Evolutionary conservation across 768 basidiomycete genomes (phyloP), one percentile per base, ranked within the genome.

Genomic region (Amanita rubescens): DNA sequence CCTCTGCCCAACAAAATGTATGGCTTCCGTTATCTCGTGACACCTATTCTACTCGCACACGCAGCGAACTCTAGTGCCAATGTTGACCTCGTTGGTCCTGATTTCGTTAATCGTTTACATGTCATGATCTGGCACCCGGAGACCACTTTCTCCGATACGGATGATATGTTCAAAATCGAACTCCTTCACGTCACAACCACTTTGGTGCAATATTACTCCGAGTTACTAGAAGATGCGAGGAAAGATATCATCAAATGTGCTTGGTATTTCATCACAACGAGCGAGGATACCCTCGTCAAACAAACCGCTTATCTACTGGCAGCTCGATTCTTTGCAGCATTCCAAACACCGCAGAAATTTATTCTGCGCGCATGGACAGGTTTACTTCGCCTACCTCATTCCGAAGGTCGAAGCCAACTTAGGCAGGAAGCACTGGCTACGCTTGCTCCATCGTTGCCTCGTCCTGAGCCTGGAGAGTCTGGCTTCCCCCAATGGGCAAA

Each of bases 221-320:
- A 80, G n/a, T 67, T 90, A n/a, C 75, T 96, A 39, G 82, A 81
- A 55, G 87, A 91, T 42, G 81, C 80, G 34, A 82, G 88, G 68
- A 97, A 94, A 66, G 90, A 94, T 55, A 84, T 98, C 59, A 94
- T 97, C 71, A 90, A 87, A 65, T 87, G 88, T 54, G 90, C 92
- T 17, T 97, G 93, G 93, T 80, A 85, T 61, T 90, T 85, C 60
- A 89, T 94, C 59, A 79, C 78, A 5, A 62, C 62, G 49, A 84
- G 75, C 51, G 91, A 95, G 38, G 96, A 98, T 65, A 79, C 86
- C 5, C 83, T 94, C 17, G 90, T 96, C 62, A 94, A 92, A 67
- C 91, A 97, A 66, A 90, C 90, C 8, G 88, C 92, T 0, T 93
- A 93, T 65, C 79, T 96, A 33, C 77, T 98, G 5, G 84, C 90